Percentiles rank a stretch among this genome's conserved stretches.
These are phyloP conservation scores for Mycena olivaceomarginata DNA, from an alignment of 768 basidiomycete genomes.

Conservation along the genomic window DNA sequence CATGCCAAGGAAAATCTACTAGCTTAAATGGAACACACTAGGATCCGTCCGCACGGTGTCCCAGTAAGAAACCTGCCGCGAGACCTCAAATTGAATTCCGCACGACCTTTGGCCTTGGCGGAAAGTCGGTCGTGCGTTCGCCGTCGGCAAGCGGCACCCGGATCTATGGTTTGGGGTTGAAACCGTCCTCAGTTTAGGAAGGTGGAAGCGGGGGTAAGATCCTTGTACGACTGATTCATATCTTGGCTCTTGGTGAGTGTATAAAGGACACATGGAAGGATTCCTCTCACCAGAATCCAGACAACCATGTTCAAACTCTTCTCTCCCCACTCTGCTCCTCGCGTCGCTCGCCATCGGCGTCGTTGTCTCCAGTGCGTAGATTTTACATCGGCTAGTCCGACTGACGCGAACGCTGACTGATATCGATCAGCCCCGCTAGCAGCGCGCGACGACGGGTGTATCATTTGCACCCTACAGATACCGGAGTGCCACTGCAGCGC, in stretches of 20 bases:
- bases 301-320: slow-evolving; percentile 28
- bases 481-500: slow-evolving; percentile 25
- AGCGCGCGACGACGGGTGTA: slow-evolving; percentile 23
- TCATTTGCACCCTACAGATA: slow-evolving; percentile 29
- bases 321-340: slow-evolving; percentile 27
- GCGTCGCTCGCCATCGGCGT: slow-evolving; percentile 30
- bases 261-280: slow-evolving; percentile 19
- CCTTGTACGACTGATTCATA: slow-evolving; percentile 11
- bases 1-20: too few species aligned
- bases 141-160: too few species aligned
- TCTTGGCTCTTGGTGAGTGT: slow-evolving; percentile 7
- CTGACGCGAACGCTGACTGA: slow-evolving; percentile 22
- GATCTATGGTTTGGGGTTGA: too few species aligned
- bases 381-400: slow-evolving; percentile 7
- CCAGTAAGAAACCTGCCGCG: not conserved
- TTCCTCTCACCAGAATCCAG: slow-evolving; percentile 24
- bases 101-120: not conserved
- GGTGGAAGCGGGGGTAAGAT: slow-evolving; percentile 16
- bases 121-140: too few species aligned
- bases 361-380: slow-evolving; percentile 32
- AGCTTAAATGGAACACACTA: not conserved
- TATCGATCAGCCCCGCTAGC: slow-evolving; percentile 22
- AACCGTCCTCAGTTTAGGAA: not conserved
- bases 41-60: slow-evolving; percentile 2
- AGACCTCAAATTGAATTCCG: slow-evolving; percentile 13